phyloP scores from a whole-genome alignment of 352 stramenopile genomes.

The Phytophthora multivora region DNA sequence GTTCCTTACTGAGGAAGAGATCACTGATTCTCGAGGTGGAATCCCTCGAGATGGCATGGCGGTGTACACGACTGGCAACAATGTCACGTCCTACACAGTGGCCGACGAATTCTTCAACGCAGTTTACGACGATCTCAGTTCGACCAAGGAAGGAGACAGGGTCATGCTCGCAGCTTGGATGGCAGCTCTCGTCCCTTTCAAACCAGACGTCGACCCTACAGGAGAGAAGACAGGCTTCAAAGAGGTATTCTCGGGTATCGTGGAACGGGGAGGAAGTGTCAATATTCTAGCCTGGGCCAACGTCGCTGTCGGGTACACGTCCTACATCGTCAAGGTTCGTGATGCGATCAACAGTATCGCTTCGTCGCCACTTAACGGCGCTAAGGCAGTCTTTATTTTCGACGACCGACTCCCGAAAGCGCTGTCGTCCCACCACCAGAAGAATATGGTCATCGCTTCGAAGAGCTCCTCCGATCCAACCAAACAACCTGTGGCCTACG shows the following conservation, averaged over 20 bases:
- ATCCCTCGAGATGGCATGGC: slow-evolving; percentile 42
- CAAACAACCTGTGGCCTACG: slow-evolving; percentile 40
- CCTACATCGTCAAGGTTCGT: slow-evolving; percentile 41
- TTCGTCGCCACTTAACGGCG: slow-evolving; percentile 13
- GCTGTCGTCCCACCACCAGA: slow-evolving; percentile 51
- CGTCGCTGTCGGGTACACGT: slow-evolving; percentile 30
- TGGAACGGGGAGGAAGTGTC: slow-evolving; percentile 41
- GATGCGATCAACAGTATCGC: slow-evolving; percentile 43
- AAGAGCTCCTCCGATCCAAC: neutral
- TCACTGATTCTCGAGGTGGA: slow-evolving; percentile 45
- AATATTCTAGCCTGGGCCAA: slow-evolving; percentile 58
- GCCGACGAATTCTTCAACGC: slow-evolving; percentile 55
- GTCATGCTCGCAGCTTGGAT: slow-evolving; percentile 54
- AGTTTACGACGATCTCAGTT: slow-evolving; percentile 43
- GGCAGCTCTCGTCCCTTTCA: slow-evolving; percentile 46
- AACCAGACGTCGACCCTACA: slow-evolving; percentile 25
- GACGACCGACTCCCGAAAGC: slow-evolving; percentile 47
- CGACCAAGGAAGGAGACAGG: slow-evolving; percentile 22
- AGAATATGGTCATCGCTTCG: slow-evolving; percentile 38
- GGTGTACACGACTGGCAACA: slow-evolving; percentile 40
- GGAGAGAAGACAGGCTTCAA: slow-evolving; percentile 34
- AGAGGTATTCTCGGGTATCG: slow-evolving; percentile 35
- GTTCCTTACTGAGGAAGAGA: slow-evolving; percentile 59
- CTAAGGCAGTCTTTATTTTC: slow-evolving; percentile 41
- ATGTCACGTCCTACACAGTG: slow-evolving; percentile 44